A percentile compares a stretch with the other conserved stretches of the same genome.
Conservation (phyloP, 1,139 yeast genomes). For the Pichia sp. region DNA sequence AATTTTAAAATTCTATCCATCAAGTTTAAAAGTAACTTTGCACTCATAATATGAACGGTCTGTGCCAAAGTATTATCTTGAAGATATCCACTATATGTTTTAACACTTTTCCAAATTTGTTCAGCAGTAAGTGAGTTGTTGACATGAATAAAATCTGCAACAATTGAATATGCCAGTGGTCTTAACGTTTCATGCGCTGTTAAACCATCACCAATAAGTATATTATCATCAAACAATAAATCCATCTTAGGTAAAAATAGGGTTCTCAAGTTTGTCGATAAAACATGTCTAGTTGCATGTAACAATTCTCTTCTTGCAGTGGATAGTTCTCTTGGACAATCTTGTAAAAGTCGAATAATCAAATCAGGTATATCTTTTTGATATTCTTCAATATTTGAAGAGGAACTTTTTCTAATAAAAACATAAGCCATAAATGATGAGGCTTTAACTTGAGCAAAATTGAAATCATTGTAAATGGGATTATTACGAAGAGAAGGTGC, state of each 20-base stretch:
- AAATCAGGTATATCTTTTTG: conserved; percentile 81
- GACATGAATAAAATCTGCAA: conserved; percentile 93
- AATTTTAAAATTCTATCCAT: conserved; percentile 84
- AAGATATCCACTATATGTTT: conserved; percentile 72
- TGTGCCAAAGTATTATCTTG: conserved; percentile 80
- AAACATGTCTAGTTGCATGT: conserved; percentile 90
- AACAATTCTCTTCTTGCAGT: conserved; percentile 88
- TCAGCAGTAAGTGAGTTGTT: conserved; percentile 76
- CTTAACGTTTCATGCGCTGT: conserved; percentile 83
- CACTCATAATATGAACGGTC: conserved; percentile 96
- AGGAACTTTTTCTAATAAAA: conserved; percentile 76
- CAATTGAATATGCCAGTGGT: conserved; percentile 91
- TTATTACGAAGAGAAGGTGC: conserved; percentile 73
- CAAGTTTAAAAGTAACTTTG: conserved; percentile 77
- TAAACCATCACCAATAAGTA: conserved; percentile 86
- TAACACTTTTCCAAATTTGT: conserved; percentile 85
- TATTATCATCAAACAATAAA: conserved; percentile 75
- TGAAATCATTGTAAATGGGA: conserved; percentile 79
- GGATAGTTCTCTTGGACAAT: conserved; percentile 94
- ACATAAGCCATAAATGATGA: conserved; percentile 93
- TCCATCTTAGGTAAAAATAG: conserved; percentile 85
- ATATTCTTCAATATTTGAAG: conserved; percentile 53
- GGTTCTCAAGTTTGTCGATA: conserved; percentile 80
- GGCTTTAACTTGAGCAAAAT: conserved; percentile 94
- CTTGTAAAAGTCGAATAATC: conserved; percentile 79